phyloP scores from a whole-genome alignment of 129 eudicot genomes.

The Lonicera japonica region DNA sequence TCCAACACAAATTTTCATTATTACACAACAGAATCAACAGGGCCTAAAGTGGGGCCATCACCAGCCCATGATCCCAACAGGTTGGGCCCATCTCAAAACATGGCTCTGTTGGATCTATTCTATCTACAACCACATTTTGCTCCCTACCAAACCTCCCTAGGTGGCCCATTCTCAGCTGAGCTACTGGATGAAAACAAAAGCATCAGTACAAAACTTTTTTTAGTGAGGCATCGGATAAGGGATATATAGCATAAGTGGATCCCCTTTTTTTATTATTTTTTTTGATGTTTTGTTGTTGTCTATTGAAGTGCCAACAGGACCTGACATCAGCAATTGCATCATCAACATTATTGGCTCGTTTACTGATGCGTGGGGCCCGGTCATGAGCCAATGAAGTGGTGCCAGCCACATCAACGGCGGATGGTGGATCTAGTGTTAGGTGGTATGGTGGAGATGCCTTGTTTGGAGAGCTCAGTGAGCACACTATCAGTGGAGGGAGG shows the following conservation, averaged over 20 bases:
- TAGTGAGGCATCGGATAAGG: conserved; percentile 5
- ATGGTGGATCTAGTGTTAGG: conserved; percentile 15
- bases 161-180: too few species aligned
- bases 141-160: not conserved
- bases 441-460: conserved; percentile 66
- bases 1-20: not conserved
- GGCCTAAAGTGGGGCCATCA: not conserved
- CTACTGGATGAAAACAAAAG: conserved; percentile 2
- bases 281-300: too few species aligned
- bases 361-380: too few species aligned
- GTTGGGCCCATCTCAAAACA: not conserved
- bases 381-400: conserved; percentile 5
- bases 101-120: not conserved
- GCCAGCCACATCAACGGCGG: conserved; percentile 28
- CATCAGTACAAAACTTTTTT: conserved; percentile 24
- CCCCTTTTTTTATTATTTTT: too few species aligned
- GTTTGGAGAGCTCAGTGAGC: conserved; percentile 59
- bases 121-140: conserved; percentile 40
- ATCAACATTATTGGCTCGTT: conserved; percentile 1
- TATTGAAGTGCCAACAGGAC: not conserved
- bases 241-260: too few species aligned
- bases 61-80: too few species aligned
- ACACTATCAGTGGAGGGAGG: conserved; percentile 79
- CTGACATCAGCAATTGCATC: conserved; percentile 1
- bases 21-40: not conserved